phyloP scores from a whole-genome alignment of 768 basidiomycete genomes.

The Galerina marginata region DNA sequence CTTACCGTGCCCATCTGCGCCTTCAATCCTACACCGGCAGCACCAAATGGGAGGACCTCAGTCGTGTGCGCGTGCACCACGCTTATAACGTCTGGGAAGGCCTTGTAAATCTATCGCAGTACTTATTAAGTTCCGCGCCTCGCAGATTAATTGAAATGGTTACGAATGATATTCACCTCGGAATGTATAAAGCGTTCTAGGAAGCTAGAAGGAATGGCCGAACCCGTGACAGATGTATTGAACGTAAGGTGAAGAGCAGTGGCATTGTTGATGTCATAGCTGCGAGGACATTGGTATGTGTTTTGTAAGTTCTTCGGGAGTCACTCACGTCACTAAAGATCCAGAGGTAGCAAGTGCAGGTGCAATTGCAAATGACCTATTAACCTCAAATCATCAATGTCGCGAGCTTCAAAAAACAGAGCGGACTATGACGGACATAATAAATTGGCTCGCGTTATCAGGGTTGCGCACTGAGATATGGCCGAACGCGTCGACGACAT shows the following conservation, averaged over 20 bases:
- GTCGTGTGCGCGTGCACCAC: constrained; percentile 28
- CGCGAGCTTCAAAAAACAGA: too few relatives aligned
- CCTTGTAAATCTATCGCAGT: constrained; percentile 21
- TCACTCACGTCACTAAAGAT: constrained; percentile 23
- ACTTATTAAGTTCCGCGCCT: background rate
- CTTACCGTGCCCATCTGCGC: constrained; percentile 28
- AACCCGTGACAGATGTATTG: constrained; percentile 20
- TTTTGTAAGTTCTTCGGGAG: background rate
- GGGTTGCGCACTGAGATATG: constrained; percentile 25
- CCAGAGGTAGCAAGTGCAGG: constrained; percentile 23
- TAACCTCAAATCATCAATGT: background rate
- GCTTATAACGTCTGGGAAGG: constrained; percentile 21
- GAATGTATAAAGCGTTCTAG: constrained; percentile 27
- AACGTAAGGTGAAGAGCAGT: constrained; percentile 25
- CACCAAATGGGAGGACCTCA: constrained; percentile 24
- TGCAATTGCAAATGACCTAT: constrained; percentile 25
- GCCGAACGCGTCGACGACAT: constrained; percentile 25
- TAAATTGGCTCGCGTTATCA: constrained; percentile 27
- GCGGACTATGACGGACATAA: constrained; percentile 14
- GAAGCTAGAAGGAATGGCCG: constrained; percentile 23
- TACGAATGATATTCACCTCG: constrained; percentile 6
- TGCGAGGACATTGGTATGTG: background rate
- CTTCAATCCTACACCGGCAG: constrained; percentile 20
- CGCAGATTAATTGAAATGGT: background rate
- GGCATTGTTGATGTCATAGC: constrained; percentile 26